Conservation (phyloP, 768 basidiomycete species). For the Hygrophorus pudorinus region DNA sequence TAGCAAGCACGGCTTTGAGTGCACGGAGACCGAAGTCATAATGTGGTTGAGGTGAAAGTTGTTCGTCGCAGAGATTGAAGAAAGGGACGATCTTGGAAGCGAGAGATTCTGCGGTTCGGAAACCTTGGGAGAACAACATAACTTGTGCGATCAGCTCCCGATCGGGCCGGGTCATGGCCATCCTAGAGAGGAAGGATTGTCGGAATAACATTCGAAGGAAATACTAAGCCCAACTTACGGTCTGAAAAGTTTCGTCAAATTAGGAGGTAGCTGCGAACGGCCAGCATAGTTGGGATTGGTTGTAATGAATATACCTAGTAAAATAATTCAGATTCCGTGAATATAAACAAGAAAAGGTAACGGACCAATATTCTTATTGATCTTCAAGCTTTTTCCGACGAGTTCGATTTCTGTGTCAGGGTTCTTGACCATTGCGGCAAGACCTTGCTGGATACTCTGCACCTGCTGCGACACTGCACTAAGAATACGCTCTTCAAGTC, state of each 20-base stretch:
- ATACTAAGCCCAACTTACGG: constrained; percentile 43
- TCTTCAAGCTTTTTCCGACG: constrained; percentile 86
- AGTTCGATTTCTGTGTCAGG: constrained; percentile 89
- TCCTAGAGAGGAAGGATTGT: constrained; percentile 36
- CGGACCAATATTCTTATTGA: constrained; percentile 88
- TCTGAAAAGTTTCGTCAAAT: constrained; percentile 86
- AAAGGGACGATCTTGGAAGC: constrained; percentile 98
- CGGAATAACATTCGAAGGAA: constrained; percentile 6
- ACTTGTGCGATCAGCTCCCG: constrained; percentile 98
- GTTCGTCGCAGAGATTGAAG: constrained; percentile 97
- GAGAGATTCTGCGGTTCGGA: constrained; percentile 94
- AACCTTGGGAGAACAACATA: constrained; percentile 98
- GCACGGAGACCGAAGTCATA: constrained; percentile 99
- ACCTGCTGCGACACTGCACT: constrained; percentile 99
- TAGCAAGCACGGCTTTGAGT: constrained; percentile 90
- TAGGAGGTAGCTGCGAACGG: constrained; percentile 82
- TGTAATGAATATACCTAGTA: constrained; percentile 89
- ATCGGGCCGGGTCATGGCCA: constrained; percentile 99
- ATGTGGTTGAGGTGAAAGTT: constrained; percentile 93
- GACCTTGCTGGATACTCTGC: constrained; percentile 94
- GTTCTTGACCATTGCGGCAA: constrained; percentile 74
- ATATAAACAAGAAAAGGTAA: not conserved
- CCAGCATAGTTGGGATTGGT: constrained; percentile 99
- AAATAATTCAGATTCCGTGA: constrained; percentile 3
- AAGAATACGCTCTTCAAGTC: constrained; percentile 94